Conservation (phyloP, 2,329 filamentous ascomycete genomes). For the Keithomyces neogunnii region DNA sequence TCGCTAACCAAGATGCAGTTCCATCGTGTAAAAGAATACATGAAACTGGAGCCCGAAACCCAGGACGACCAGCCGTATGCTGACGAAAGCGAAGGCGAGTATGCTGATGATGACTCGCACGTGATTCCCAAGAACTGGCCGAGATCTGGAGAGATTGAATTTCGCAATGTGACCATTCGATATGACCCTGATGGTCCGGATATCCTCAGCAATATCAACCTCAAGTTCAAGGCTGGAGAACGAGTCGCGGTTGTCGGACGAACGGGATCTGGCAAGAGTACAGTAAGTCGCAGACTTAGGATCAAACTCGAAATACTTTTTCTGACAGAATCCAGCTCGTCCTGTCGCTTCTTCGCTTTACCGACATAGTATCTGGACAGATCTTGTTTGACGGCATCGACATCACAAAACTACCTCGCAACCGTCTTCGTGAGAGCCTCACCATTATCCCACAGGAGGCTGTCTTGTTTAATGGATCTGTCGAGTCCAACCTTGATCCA, state of each 20-base stretch:
- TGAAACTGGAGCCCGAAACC: constrained; percentile 35
- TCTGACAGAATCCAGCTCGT: constrained; percentile 26
- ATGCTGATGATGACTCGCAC: constrained; percentile 28
- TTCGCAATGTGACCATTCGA: constrained; percentile 41
- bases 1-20: constrained; percentile 23
- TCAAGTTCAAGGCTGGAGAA: constrained; percentile 55
- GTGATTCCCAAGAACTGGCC: constrained; percentile 37
- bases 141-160: constrained; percentile 37
- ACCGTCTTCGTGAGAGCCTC: constrained; percentile 42
- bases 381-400: constrained; percentile 49
- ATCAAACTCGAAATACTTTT: neutral
- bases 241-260: constrained; percentile 74
- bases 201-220: constrained; percentile 41
- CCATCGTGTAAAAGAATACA: constrained; percentile 41
- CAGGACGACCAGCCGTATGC: constrained; percentile 31
- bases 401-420: constrained; percentile 42
- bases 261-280: constrained; percentile 78
- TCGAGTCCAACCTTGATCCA: constrained; percentile 55
- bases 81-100: constrained; percentile 28
- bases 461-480: constrained; percentile 45
- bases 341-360: constrained; percentile 46
- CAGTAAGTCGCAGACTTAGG: constrained; percentile 37
- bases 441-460: constrained; percentile 53
- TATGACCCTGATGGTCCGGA: constrained; percentile 37
- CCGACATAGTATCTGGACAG: constrained; percentile 40